These are phyloP conservation scores for Austroboletus festivus DNA, from an alignment of 768 basidiomycete genomes.

Conservation along the genomic window DNA sequence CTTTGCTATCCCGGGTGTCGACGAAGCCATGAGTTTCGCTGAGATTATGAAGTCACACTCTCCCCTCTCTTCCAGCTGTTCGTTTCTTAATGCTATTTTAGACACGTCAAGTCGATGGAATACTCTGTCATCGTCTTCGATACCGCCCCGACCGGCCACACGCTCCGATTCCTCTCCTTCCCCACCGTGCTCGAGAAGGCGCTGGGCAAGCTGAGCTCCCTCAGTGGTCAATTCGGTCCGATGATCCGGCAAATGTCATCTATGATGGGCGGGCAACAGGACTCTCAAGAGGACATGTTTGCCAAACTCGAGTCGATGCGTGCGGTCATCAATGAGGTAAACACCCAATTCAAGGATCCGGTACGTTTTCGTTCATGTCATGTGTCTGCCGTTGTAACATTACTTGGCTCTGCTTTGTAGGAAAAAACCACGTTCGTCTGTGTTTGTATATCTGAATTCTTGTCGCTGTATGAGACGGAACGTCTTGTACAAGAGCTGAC, in stretches of 20 bases:
- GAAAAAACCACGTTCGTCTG: constrained; percentile 99
- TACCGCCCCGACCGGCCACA: constrained; percentile 98
- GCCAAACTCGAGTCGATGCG: constrained; percentile 97
- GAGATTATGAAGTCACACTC: constrained; percentile 93
- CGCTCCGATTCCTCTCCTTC: constrained; percentile 97
- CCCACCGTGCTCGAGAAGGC: constrained; percentile 97
- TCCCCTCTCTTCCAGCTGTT: neutral
- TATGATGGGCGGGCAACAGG: constrained; percentile 92
- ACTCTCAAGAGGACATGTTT: constrained; percentile 97
- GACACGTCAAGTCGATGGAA: constrained; percentile 99
- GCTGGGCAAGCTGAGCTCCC: constrained; percentile 85
- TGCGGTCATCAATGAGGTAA: constrained; percentile 95
- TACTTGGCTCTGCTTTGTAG: constrained; percentile 34
- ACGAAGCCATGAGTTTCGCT: constrained; percentile 99
- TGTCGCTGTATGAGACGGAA: constrained; percentile 98
- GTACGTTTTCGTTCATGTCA: constrained; percentile 42
- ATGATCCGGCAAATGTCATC: constrained; percentile 96
- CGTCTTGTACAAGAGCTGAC: constrained; percentile 94
- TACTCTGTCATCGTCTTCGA: constrained; percentile 99
- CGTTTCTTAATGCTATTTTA: constrained; percentile 29
- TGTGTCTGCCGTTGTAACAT: neutral
- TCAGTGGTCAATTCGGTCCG: constrained; percentile 94
- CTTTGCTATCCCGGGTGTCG: constrained; percentile 98
- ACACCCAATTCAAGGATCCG: constrained; percentile 98
- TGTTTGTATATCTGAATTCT: constrained; percentile 97